phyloP scores from a whole-genome alignment of 108 stramenopile species.

The Nitzschia sp. region DNA sequence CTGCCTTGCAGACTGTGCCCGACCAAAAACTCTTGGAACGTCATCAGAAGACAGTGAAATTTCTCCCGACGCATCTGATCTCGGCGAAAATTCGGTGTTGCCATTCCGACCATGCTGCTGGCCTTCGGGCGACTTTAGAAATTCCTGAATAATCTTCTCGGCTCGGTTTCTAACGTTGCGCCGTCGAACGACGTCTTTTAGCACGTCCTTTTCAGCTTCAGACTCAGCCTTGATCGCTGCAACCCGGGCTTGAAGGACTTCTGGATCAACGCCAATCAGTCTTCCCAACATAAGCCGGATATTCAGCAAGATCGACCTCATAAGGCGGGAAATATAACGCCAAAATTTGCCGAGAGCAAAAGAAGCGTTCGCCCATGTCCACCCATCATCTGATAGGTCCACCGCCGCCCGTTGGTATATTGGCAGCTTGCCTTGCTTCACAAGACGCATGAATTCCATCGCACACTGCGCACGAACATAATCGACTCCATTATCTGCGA shows the following conservation, averaged over 20 bases:
- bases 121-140: constrained; percentile 48
- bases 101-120: not conserved
- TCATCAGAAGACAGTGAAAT: constrained; percentile 56
- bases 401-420: constrained; percentile 64
- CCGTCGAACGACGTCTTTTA: constrained; percentile 41
- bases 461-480: constrained; percentile 69
- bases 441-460: constrained; percentile 85
- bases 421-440: constrained; percentile 80
- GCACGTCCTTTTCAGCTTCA: constrained; percentile 15
- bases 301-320: constrained; percentile 12
- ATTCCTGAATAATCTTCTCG: constrained; percentile 62
- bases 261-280: constrained; percentile 6
- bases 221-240: constrained; percentile 19
- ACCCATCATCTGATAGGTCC: constrained; percentile 32
- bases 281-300: constrained; percentile 3
- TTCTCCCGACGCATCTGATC: constrained; percentile 17
- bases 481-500: constrained; percentile 66
- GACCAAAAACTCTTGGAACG: constrained; percentile 69
- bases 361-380: not conserved
- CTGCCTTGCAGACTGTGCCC: constrained; percentile 59
- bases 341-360: constrained; percentile 33
- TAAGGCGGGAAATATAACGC: constrained; percentile 5
- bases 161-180: constrained; percentile 71
- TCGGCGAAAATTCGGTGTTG: not conserved
- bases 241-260: not conserved